Evolutionary conservation across 768 basidiomycete genomes (phyloP).

Genomic region (Pisolithus sp.): DNA sequence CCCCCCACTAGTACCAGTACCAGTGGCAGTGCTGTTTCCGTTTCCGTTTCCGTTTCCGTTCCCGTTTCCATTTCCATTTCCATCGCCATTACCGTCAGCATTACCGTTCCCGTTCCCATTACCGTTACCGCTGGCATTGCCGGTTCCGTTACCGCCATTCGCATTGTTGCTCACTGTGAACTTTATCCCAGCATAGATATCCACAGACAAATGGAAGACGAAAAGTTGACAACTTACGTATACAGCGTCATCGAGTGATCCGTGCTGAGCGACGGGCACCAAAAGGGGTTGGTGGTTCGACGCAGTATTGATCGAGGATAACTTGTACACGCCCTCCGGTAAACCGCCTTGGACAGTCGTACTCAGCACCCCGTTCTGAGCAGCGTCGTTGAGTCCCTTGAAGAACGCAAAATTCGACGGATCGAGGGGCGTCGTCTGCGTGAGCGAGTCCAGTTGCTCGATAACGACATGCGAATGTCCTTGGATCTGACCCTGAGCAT

Average conservation of each 20-base stretch:
- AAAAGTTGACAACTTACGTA: conserved; percentile 39
- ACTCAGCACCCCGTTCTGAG: conserved; percentile 42
- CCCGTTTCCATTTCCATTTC: background rate
- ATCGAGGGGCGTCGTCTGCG: conserved; percentile 42
- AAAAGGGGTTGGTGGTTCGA: conserved; percentile 56
- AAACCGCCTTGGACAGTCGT: conserved; percentile 50
- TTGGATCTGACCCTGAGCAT: conserved; percentile 43
- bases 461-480: conserved; percentile 58
- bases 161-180: conserved; percentile 26
- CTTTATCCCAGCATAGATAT: conserved; percentile 14
- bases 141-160: conserved; percentile 1
- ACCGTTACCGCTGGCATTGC: background rate
- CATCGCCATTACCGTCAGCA: conserved; percentile 7
- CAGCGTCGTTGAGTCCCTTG: conserved; percentile 40
- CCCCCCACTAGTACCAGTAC: conserved; percentile 4
- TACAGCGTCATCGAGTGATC: conserved; percentile 50
- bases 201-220: background rate
- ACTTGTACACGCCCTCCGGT: conserved; percentile 50
- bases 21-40: conserved; percentile 3
- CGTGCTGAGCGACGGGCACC: conserved; percentile 56
- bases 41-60: conserved; percentile 1
- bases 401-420: conserved; percentile 53
- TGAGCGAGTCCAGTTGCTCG: conserved; percentile 36
- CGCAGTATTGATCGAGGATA: conserved; percentile 51
- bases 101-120: background rate